Percentiles rank a stretch among this genome's conserved stretches.
phyloP scores from a whole-genome alignment of 2,329 filamentous ascomycete species.

The Aspergillus sp. region DNA sequence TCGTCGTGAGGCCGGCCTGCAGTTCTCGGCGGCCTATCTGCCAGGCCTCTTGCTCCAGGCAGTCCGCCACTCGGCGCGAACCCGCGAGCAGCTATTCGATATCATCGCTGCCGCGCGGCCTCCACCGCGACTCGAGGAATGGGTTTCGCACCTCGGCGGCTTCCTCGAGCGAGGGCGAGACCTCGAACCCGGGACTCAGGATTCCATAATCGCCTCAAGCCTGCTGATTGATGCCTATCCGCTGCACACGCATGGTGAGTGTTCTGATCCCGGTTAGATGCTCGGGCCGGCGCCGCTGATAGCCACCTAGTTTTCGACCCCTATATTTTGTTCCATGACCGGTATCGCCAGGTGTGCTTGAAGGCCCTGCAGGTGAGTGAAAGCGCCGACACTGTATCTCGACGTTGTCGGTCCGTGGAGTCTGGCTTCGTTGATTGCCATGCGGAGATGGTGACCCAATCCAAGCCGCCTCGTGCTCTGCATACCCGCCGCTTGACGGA shows the following conservation, averaged over 20 bases:
- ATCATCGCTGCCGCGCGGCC: not conserved
- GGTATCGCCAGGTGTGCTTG: slow-evolving; percentile 1
- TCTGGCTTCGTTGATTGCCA: not conserved
- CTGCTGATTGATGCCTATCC: slow-evolving; percentile 2
- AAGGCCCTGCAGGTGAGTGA: not conserved
- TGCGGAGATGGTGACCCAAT: not conserved
- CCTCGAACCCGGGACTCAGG: not conserved
- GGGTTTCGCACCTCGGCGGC: not conserved
- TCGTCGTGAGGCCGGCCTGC: not conserved
- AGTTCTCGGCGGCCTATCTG: slow-evolving; percentile 4
- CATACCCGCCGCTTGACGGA: not conserved
- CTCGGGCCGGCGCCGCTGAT: not conserved
- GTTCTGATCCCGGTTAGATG: not conserved
- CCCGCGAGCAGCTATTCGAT: not conserved
- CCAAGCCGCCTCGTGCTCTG: not conserved
- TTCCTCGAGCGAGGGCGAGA: not conserved
- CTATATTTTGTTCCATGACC: not conserved
- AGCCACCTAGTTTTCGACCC: slow-evolving; percentile 1
- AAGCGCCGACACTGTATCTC: not conserved
- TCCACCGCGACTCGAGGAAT: not conserved
- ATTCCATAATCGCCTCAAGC: slow-evolving; percentile 1
- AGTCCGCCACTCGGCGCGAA: not conserved
- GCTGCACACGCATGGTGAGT: slow-evolving; percentile 1
- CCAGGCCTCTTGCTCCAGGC: slow-evolving; percentile 1
- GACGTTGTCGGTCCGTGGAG: slow-evolving; percentile 1